Evolutionary conservation across 1,284 basidiomycete species (phyloP).

Genomic region (Macrocybe sp.): DNA sequence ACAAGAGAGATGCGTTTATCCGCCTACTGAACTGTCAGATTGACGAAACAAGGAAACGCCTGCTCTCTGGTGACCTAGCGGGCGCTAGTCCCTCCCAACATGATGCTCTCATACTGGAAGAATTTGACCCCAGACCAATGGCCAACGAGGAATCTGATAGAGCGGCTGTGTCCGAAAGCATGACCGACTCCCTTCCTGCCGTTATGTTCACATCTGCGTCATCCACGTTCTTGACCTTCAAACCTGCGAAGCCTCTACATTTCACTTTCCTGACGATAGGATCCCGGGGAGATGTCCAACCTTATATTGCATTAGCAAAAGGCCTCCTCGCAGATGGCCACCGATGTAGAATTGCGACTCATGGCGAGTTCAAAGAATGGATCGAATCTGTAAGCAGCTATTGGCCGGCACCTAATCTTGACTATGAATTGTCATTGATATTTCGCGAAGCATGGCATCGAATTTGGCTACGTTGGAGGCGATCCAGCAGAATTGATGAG

Average conservation of each 20-base stretch:
- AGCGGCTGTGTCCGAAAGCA: conserved; percentile 41
- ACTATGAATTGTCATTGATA: conserved; percentile 11
- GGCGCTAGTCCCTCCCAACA: conserved; percentile 44
- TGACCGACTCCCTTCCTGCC: conserved; percentile 70
- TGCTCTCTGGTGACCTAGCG: conserved; percentile 35
- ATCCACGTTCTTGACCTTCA: conserved; percentile 92
- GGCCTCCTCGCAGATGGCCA: conserved; percentile 91
- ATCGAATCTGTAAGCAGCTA: conserved; percentile 73
- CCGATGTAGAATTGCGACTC: conserved; percentile 81
- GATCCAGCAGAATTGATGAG: conserved; percentile 96
- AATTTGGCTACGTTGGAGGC: conserved; percentile 90
- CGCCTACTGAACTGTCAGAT: conserved; percentile 74
- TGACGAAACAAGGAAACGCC: conserved; percentile 60
- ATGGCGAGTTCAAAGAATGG: conserved; percentile 94
- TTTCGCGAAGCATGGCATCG: conserved; percentile 76
- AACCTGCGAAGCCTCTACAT: conserved; percentile 75
- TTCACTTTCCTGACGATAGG: conserved; percentile 96
- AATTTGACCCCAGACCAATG: conserved; percentile 52
- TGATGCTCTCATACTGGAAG: conserved; percentile 71
- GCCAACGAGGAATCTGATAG: conserved; percentile 38
- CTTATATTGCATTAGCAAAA: conserved; percentile 92
- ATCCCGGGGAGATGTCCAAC: conserved; percentile 90
- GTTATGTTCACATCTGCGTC: conserved; percentile 93
- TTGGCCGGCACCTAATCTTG: conserved; percentile 9
- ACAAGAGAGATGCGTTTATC: conserved; percentile 76